Conservation (phyloP, 2,329 filamentous ascomycete species). For the Tolypocladium ovalisporum region DNA sequence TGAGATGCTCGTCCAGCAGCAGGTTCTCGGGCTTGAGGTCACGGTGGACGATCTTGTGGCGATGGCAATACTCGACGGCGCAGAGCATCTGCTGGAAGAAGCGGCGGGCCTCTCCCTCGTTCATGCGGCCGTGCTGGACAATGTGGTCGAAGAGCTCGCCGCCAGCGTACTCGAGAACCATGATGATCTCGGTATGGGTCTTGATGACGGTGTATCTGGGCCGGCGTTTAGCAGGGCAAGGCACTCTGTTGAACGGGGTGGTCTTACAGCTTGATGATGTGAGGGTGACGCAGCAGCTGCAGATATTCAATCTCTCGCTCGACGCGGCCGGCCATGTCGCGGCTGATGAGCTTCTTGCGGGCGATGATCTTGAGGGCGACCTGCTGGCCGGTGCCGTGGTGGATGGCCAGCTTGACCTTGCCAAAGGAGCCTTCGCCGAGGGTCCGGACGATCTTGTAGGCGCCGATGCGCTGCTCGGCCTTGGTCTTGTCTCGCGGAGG, state of each 20-base stretch:
- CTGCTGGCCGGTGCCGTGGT: conserved; percentile 85
- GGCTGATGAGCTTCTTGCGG: conserved; percentile 86
- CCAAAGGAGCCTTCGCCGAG: conserved; percentile 96
- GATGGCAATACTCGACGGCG: conserved; percentile 96
- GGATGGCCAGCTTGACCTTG: conserved; percentile 94
- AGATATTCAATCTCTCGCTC: conserved; percentile 98
- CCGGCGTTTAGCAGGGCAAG: neutral
- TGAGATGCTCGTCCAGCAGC: conserved; percentile 85
- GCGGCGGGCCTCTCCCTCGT: conserved; percentile 82
- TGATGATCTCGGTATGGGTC: conserved; percentile 87
- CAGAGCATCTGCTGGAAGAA: conserved; percentile 99
- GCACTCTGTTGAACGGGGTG: neutral
- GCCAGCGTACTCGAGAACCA: conserved; percentile 97
- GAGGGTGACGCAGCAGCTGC: conserved; percentile 86
- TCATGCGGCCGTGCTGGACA: conserved; percentile 84
- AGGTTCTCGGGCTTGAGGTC: conserved; percentile 97
- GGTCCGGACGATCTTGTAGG: conserved; percentile 83
- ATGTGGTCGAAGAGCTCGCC: conserved; percentile 98
- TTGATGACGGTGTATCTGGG: conserved; percentile 89
- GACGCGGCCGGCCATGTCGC: conserved; percentile 95
- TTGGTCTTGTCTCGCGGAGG: conserved; percentile 36
- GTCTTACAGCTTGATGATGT: conserved; percentile 93
- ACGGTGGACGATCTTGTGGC: conserved; percentile 97
- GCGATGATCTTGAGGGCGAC: conserved; percentile 98
- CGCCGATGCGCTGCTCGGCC: conserved; percentile 76